phyloP scores from a whole-genome alignment of 441 rosid species.

The Aquilaria agallochum region DNA sequence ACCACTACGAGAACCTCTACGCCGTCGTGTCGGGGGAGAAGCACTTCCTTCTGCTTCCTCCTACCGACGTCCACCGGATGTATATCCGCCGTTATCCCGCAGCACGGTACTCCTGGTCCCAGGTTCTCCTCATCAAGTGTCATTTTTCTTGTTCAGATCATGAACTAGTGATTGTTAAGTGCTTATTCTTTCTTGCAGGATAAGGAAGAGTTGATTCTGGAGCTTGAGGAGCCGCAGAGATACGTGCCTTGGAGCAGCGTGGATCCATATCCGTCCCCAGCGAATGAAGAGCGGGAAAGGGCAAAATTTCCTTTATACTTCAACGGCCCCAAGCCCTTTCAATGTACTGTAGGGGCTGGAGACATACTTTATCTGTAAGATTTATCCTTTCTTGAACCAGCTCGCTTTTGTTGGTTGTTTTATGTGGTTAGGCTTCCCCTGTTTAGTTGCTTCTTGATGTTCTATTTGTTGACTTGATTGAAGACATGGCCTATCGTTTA shows the following conservation, averaged over 20 bases:
- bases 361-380: conserved; percentile 84
- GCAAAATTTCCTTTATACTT: conserved; percentile 63
- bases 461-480: no score
- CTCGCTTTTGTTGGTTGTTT: no score
- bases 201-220: conserved; percentile 46
- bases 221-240: conserved; percentile 54
- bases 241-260: conserved; percentile 82
- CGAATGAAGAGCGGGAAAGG: conserved; percentile 37
- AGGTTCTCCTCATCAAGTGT: conserved; percentile 17
- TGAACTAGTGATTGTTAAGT: no score
- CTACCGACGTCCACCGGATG: conserved; percentile 82
- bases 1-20: conserved; percentile 87
- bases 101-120: conserved; percentile 49
- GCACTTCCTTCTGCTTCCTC: conserved; percentile 80
- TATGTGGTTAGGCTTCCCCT: no score
- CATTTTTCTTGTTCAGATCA: not conserved
- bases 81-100: conserved; percentile 60
- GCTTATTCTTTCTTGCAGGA: conserved; percentile 28
- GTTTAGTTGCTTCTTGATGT: no score
- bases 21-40: conserved; percentile 84
- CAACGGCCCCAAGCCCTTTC: conserved; percentile 71
- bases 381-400: not conserved
- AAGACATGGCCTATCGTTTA: no score
- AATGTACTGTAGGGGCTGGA: conserved; percentile 71
- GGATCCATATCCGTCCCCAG: conserved; percentile 60